These are phyloP conservation scores for Sonneratia alba DNA, from an alignment of 345 rosid genomes.

Conservation along the genomic window DNA sequence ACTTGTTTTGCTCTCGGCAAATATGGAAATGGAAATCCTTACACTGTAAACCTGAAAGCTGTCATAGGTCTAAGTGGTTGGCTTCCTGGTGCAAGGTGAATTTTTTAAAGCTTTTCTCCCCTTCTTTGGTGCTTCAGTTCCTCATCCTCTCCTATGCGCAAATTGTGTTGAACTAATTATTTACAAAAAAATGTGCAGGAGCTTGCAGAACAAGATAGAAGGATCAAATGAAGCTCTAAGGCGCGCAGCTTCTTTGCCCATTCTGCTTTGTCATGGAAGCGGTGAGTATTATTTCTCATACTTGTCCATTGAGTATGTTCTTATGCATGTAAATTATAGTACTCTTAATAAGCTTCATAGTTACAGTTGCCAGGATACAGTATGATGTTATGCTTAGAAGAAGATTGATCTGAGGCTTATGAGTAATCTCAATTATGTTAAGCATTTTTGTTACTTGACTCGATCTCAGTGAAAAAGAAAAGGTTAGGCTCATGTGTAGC, in stretches of 20 bases:
- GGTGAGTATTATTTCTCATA: constrained; percentile 10
- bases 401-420: too few species aligned
- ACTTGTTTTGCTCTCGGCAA: constrained; percentile 60
- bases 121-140: neutral
- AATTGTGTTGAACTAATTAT: neutral
- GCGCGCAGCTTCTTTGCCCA: constrained; percentile 40
- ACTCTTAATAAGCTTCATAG: too few species aligned
- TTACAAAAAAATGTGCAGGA: constrained; percentile 15
- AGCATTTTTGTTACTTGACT: too few species aligned
- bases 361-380: too few species aligned
- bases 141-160: neutral
- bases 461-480: too few species aligned
- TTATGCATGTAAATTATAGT: too few species aligned
- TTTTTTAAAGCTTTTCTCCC: neutral
- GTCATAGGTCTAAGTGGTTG: constrained; percentile 79
- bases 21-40: constrained; percentile 63
- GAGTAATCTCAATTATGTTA: too few species aligned
- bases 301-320: too few species aligned
- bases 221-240: constrained; percentile 31
- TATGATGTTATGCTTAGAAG: too few species aligned
- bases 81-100: constrained; percentile 88
- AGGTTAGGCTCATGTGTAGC: too few species aligned
- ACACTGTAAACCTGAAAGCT: constrained; percentile 49
- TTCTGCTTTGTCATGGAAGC: constrained; percentile 36
- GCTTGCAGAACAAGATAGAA: constrained; percentile 29